phyloP scores from a whole-genome alignment of 31 red algal species.

The Odonthalia washingtoniensis region DNA sequence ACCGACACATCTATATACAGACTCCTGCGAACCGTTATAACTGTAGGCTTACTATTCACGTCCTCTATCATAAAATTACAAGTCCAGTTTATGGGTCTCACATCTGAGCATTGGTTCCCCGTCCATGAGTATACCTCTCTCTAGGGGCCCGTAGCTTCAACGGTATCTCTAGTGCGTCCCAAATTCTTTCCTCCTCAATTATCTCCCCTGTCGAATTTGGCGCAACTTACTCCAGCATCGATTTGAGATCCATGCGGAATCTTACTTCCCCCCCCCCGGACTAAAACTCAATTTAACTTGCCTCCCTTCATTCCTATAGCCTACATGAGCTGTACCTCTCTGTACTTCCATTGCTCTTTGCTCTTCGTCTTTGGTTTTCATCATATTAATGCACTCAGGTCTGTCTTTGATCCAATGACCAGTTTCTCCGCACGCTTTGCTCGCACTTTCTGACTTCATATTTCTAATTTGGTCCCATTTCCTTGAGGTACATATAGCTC shows the following conservation, averaged over 20 bases:
- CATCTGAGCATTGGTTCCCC: conserved; percentile 5
- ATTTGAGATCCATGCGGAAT: too few species aligned
- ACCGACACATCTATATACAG: too few species aligned
- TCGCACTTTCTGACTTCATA: background rate
- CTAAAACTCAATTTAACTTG: too few species aligned
- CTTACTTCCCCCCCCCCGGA: too few species aligned
- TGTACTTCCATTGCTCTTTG: too few species aligned
- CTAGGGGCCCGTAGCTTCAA: background rate
- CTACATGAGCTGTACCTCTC: too few species aligned
- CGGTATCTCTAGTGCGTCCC: background rate
- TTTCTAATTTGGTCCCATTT: too few species aligned
- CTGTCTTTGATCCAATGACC: background rate
- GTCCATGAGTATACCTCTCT: background rate
- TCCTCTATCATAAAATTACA: conserved; percentile 16
- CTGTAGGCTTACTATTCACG: background rate
- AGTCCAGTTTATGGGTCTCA: background rate
- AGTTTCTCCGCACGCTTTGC: background rate
- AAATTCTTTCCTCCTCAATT: background rate
- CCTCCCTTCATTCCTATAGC: too few species aligned
- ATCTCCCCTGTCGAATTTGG: background rate
- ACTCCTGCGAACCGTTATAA: background rate
- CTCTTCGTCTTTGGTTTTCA: background rate
- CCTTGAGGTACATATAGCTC: background rate
- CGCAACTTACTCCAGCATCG: too few species aligned
- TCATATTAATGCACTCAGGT: background rate